Percentiles rank a stretch among this genome's conserved stretches.
Evolutionary conservation across 495 filamentous ascomycete genomes (phyloP).

Genomic region (Aspergillus egyptiacus): DNA sequence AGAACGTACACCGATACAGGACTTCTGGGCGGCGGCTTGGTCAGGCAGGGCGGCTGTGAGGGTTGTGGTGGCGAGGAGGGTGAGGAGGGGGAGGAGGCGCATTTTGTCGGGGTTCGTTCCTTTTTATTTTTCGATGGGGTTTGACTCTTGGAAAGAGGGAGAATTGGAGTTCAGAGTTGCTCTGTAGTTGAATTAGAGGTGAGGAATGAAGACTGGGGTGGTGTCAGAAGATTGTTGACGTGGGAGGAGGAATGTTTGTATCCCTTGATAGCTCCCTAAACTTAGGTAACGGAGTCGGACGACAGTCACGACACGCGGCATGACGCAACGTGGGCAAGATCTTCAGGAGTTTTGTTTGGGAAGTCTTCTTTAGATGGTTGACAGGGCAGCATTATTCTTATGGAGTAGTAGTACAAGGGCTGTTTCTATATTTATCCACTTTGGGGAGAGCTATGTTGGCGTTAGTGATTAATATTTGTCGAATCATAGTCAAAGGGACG

Average conservation of each 20-base stretch:
- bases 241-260: not conserved
- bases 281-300: too few species aligned
- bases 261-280: not conserved
- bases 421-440: too few species aligned
- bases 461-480: too few species aligned
- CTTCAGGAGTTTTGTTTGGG: not conserved
- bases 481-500: too few species aligned
- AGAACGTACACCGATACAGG: not conserved
- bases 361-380: not conserved
- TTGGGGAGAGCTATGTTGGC: too few species aligned
- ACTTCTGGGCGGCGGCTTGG: not conserved
- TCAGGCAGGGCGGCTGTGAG: not conserved
- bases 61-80: not conserved
- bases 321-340: not conserved
- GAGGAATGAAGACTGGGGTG: not conserved
- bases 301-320: not conserved
- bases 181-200: not conserved
- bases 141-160: too few species aligned
- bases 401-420: too few species aligned
- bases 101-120: too few species aligned
- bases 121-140: too few species aligned
- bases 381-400: too few species aligned
- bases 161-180: too few species aligned
- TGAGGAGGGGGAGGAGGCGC: not conserved
- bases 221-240: not conserved